Percentiles rank a stretch among this genome's conserved stretches.
phyloP scores from a whole-genome alignment of 441 rosid genomes.

The Erysimum cheiri region DNA sequence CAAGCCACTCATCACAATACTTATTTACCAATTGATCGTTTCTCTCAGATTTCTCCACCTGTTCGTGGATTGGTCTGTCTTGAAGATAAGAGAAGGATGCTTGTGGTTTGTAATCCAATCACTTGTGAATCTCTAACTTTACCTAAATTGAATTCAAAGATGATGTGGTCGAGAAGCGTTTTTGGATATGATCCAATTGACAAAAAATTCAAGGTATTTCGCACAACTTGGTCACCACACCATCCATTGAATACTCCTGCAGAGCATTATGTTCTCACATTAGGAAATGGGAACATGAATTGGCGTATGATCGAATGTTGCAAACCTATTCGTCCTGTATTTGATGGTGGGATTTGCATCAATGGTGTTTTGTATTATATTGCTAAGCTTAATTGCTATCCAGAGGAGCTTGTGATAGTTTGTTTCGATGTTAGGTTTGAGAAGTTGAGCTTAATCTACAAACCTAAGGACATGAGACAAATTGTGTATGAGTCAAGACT shows the following conservation, averaged over 20 bases:
- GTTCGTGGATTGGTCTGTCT: neutral
- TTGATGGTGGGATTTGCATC: neutral
- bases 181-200: neutral
- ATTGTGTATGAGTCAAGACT: neutral
- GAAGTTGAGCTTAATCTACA: neutral
- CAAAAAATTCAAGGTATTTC: neutral
- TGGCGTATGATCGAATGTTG: neutral
- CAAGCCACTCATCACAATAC: neutral
- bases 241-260: neutral
- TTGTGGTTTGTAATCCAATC: neutral
- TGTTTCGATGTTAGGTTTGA: slow-evolving; percentile 1
- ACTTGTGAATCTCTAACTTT: neutral
- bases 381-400: neutral
- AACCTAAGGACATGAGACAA: neutral
- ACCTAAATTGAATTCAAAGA: neutral
- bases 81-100: neutral
- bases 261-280: neutral
- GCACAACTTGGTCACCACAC: neutral
- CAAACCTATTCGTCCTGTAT: neutral
- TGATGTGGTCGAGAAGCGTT: neutral
- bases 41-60: neutral
- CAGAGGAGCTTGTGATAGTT: neutral
- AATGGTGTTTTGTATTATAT: neutral
- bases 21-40: neutral
- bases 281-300: neutral